Base-by-base conservation (phyloP, 2,329 filamentous ascomycete species). In the Penicillium griseofulvum region DNA sequence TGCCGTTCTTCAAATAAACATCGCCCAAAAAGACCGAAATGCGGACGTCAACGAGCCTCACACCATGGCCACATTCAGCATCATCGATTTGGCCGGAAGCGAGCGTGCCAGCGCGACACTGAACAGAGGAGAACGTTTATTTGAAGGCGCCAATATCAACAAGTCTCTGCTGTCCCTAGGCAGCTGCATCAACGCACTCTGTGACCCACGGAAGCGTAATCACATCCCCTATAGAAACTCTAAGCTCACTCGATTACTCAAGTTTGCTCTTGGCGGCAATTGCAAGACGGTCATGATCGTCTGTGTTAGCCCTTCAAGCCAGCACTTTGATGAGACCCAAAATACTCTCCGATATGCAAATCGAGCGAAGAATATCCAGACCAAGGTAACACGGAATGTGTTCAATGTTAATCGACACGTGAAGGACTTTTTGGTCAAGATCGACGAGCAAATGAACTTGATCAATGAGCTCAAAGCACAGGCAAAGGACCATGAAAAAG, bases 241-340 rank as follows among this genome's bases (percentile, higher is more conserved):
- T 61, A 99, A 97, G 69, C 86, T 99, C 52, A 99, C 94, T 0
- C 87, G 94, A 50, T 81, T 99, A 5, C 83, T 99, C 51, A 99
- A 99, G 68, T 99, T 99, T 76, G 96, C 93, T 0, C 84, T 99
- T 0, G 94, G 94, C 29, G 94, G 94, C 3, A 99, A 99, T 74
- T 99, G 94, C 81, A 95, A 92, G 76, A 99, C 94, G 0, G 94
- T 99, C 71, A 99, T 99, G 94, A 97, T 99, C 72, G 94, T 99
- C 26, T 99, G 94, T 68, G 90, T 99, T 51, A 97, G 92, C 65
- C 94, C 94, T 1, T 97, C 91, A 0, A 97, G 94, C 68, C 89
- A 90, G 5, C 94, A 99, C 75, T 99, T 94, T 66, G 94, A 99
- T 73, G 94, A 99, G 76, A 97, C 93, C 0, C 94, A 99, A 68